These are phyloP conservation scores for Sechiopsis laciniata DNA, from an alignment of 306 rosid genomes.

Conservation along the genomic window DNA sequence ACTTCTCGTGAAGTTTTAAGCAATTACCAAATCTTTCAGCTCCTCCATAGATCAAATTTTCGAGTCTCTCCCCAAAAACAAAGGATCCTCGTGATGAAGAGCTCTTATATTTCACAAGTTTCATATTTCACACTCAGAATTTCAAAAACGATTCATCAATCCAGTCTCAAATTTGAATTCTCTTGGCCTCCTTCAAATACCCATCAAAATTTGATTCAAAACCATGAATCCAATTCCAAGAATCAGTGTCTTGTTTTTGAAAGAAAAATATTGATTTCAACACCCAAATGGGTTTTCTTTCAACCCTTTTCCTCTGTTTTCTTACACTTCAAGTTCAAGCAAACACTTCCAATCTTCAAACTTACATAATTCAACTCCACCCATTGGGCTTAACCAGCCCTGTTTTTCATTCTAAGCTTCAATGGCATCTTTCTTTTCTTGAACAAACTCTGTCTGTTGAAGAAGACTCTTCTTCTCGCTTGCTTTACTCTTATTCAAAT, in stretches of 20 bases:
- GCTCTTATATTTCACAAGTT: slow-evolving; percentile 89
- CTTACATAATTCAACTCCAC: slow-evolving; percentile 83
- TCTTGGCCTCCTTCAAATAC: slow-evolving; percentile 69
- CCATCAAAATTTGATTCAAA: slow-evolving; percentile 24
- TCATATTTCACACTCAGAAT: slow-evolving; percentile 43
- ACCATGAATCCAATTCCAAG: slow-evolving; percentile 25
- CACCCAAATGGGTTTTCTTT: slow-evolving; percentile 32
- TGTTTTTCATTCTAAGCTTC: slow-evolving; percentile 47
- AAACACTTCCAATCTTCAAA: slow-evolving; percentile 40
- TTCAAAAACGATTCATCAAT: slow-evolving; percentile 25
- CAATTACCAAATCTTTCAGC: slow-evolving; percentile 18
- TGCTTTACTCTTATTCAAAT: slow-evolving; percentile 67
- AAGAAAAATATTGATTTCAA: slow-evolving; percentile 44
- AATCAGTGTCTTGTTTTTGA: slow-evolving; percentile 23
- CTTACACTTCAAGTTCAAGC: slow-evolving; percentile 46
- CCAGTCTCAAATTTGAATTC: slow-evolving; percentile 28
- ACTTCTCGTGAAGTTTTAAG: slow-evolving; percentile 63
- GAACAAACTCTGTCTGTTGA: slow-evolving; percentile 38
- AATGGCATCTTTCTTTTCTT: slow-evolving; percentile 78
- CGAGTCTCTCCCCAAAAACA: slow-evolving; percentile 27
- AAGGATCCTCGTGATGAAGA: slow-evolving; percentile 91
- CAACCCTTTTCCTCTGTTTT: slow-evolving; percentile 30
- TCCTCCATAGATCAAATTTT: slow-evolving; percentile 29
- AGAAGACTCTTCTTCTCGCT: slow-evolving; percentile 58
- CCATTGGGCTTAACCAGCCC: slow-evolving; percentile 47